Base-by-base conservation (phyloP, 371 early-diverging fungal species). In the Sporodiniella umbellata region DNA sequence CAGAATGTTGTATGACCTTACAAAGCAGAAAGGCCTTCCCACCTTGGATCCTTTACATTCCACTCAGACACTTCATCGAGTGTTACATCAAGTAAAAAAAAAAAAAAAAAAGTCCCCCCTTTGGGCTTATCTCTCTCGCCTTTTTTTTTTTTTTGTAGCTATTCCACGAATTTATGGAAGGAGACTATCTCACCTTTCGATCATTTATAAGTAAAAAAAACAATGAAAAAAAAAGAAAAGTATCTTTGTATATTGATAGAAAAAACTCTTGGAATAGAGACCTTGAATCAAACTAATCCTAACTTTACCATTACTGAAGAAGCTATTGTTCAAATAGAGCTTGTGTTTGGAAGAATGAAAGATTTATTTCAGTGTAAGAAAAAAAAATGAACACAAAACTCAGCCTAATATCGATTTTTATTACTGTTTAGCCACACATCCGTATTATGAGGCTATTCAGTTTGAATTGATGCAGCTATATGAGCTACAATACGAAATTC, bases 91-190 rank as follows among this genome's bases (percentile, higher is more conserved):
- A 52, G 84, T 80, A 65, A 47, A 42, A 24, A 18, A 37, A 38
- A 6, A 26, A 8, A 35, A 4, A 35, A 4, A n/a, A 4, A 11
- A 10, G 15, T 4, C 4, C 15, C 15, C 15, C 31, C 42, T 11
- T 42, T 31, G 12, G 7, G 31, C 31, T 10, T 8, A 21, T 19
- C n/a, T 23, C 22, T n/a, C 2, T 17, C 8, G 22, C 4, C 30
- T 30, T 23, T 24, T 12, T 38, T 12, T 37, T 4, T 35, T 21
- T 24, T 42, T 24, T 30, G 14, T 23, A 51, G 76, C 52, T 79
- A 22, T 84, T 79, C 52, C 68, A 70, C 31, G 85, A 84, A 62
- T 81, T 84, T 48, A 73, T 84, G 79, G 85, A 81, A 40, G 85
- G 85, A 28, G 82, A 84, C 56, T 84, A 81, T 59, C 78, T 78